Base-by-base conservation (phyloP, 371 early-diverging fungal species). In the Catenaria anguillulae region DNA sequence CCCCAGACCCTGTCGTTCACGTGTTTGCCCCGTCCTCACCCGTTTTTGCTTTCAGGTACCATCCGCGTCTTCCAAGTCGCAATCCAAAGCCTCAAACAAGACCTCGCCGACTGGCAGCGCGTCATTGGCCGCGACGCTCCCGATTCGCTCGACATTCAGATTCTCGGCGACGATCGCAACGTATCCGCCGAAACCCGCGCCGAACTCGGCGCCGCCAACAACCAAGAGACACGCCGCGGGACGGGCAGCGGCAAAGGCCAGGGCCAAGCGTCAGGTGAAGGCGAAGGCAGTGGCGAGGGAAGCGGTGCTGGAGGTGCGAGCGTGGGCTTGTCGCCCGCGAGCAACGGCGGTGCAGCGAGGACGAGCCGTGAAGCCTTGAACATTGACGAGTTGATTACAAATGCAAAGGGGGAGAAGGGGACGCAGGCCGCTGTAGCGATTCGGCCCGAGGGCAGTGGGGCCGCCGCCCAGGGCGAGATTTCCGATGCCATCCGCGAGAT, bases 401-500 rank as follows among this genome's bases (percentile, higher is more conserved):
- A 31, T 65, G 69, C n/a, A 62, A 71, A 61, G 56, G 71, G 12
- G 48, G 55, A 40, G 29, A 40, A 35, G 69, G 69, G 33, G 26
- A 71, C 61, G 60, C 29, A 6, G 62, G 67, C n/a, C 55, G n/a
- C n/a, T n/a, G 66, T 52, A 64, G 65, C 37, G 58, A 69, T 26
- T 60, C 69, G 55, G 65, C n/a, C n/a, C n/a, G n/a, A n/a, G n/a
- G 63, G n/a, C 64, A 40, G 17, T 5, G 24, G 13, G 37, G 4
- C 15, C 29, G 66, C 33, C 33, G 75, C 69, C 19, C 74, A 74
- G 50, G 70, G 72, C 23, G 68, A 66, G 26, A 69, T 74, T 26
- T 63, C 66, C 33, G 69, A 71, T 45, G 71, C 66, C 10, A 66
- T 64, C 46, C 77, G 81, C 59, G 81, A 83, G 65, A 75, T 83